Conservation (phyloP, 257 asterid genomes). For the Plantago major region DNA sequence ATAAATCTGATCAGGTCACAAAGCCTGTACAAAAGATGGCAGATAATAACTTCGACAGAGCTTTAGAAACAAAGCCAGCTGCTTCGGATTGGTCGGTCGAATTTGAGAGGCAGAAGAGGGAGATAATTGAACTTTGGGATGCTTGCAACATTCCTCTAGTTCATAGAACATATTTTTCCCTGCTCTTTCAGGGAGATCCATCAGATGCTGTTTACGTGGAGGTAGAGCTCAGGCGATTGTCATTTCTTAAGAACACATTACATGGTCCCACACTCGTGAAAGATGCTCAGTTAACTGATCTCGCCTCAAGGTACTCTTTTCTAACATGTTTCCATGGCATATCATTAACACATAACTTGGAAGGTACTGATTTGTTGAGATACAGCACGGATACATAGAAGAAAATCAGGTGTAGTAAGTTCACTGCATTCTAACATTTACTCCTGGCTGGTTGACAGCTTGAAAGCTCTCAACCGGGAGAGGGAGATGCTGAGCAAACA, state of each 20-base stretch:
- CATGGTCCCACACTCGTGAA: conserved; percentile 26
- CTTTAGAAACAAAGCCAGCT: conserved; percentile 24
- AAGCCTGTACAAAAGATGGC: not conserved
- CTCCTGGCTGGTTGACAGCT: conserved; percentile 29
- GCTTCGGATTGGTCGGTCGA: conserved; percentile 45
- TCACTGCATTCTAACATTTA: not conserved
- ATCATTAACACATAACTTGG: too few species aligned
- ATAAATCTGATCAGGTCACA: not conserved
- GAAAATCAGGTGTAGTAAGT: not conserved
- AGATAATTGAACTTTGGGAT: conserved; percentile 72
- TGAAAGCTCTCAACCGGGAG: conserved; percentile 52
- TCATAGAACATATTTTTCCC: conserved; percentile 71
- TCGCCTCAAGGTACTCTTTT: conserved; percentile 44
- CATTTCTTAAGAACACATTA: conserved; percentile 52
- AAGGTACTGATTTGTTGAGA: too few species aligned
- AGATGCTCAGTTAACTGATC: conserved; percentile 24
- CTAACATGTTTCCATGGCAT: not conserved
- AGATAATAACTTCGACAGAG: conserved; percentile 20
- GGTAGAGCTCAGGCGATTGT: conserved; percentile 80
- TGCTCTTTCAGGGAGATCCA: conserved; percentile 82
- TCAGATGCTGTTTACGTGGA: conserved; percentile 81
- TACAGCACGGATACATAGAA: not conserved
- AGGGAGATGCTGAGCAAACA: conserved; percentile 60
- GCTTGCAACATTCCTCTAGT: conserved; percentile 57
- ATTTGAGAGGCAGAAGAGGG: conserved; percentile 60